These are phyloP conservation scores for Oidium heveae DNA, from an alignment of 2,329 filamentous ascomycete genomes.

Conservation along the genomic window DNA sequence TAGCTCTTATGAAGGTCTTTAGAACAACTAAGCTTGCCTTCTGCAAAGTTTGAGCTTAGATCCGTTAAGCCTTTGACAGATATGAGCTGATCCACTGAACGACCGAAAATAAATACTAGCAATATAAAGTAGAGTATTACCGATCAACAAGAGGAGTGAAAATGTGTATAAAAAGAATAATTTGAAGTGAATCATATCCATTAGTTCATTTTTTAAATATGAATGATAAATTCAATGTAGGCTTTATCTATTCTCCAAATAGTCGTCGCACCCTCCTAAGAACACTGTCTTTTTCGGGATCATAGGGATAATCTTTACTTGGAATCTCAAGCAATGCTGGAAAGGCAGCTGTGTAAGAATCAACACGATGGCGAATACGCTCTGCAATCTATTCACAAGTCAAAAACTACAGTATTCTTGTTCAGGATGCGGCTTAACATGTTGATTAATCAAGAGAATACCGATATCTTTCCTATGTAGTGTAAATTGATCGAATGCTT, in stretches of 20 bases:
- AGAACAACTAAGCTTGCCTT: too few species aligned
- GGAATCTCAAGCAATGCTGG: conserved; percentile 93
- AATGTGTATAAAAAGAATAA: too few species aligned
- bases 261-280: conserved; percentile 59
- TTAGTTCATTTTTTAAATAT: too few species aligned
- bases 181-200: too few species aligned
- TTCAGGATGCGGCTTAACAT: conserved; percentile 28
- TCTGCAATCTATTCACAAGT: conserved; percentile 49
- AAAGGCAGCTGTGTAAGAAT: conserved; percentile 82
- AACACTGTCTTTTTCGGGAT: conserved; percentile 96
- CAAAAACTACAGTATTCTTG: neutral
- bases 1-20: too few species aligned
- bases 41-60: too few species aligned
- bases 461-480: conserved; percentile 85
- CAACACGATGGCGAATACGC: conserved; percentile 70
- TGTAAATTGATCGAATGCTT: conserved; percentile 73
- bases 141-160: too few species aligned
- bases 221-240: too few species aligned
- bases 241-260: conserved; percentile 36
- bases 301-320: conserved; percentile 96
- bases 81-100: too few species aligned
- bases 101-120: too few species aligned
- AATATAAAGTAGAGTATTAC: too few species aligned
- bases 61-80: too few species aligned
- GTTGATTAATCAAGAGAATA: conserved; percentile 91